Evolutionary conservation across 129 eudicot genomes (phyloP).

Genomic region (Tagetes patula): DNA sequence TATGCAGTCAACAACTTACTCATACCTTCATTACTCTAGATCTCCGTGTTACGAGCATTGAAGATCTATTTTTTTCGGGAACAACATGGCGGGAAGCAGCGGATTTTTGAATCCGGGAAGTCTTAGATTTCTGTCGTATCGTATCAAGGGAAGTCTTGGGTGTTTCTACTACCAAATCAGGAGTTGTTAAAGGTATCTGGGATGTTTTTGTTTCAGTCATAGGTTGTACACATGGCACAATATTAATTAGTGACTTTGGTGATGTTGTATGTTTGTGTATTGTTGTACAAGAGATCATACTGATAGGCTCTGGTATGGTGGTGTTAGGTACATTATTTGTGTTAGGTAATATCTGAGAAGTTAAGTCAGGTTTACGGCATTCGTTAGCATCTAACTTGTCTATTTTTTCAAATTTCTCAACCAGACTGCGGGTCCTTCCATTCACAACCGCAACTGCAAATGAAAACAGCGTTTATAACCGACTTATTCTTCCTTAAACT

Average conservation of each 20-base stretch:
- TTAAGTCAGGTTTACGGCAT: constrained; percentile 32
- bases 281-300: constrained; percentile 17
- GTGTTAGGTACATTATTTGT: constrained; percentile 26
- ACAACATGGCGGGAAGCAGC: constrained; percentile 27
- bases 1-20: not conserved
- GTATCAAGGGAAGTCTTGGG: constrained; percentile 21
- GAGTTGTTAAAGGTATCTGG: constrained; percentile 27
- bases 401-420: constrained; percentile 78
- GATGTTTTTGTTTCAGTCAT: constrained; percentile 30
- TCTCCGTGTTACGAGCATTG: constrained; percentile 26
- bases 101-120: constrained; percentile 14
- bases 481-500: not conserved
- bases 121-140: constrained; percentile 29
- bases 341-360: constrained; percentile 34
- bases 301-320: constrained; percentile 23
- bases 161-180: constrained; percentile 19
- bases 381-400: constrained; percentile 44
- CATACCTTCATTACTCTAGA: constrained; percentile 21
- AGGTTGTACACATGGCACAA: constrained; percentile 23
- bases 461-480: constrained; percentile 15
- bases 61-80: constrained; percentile 28
- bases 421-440: constrained; percentile 94
- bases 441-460: constrained; percentile 66
- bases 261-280: constrained; percentile 23
- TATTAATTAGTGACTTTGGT: constrained; percentile 16